Percentiles rank a stretch among this genome's conserved stretches.
Evolutionary conservation across 129 eudicot genomes (phyloP).

Genomic region (Apium graveolens): DNA sequence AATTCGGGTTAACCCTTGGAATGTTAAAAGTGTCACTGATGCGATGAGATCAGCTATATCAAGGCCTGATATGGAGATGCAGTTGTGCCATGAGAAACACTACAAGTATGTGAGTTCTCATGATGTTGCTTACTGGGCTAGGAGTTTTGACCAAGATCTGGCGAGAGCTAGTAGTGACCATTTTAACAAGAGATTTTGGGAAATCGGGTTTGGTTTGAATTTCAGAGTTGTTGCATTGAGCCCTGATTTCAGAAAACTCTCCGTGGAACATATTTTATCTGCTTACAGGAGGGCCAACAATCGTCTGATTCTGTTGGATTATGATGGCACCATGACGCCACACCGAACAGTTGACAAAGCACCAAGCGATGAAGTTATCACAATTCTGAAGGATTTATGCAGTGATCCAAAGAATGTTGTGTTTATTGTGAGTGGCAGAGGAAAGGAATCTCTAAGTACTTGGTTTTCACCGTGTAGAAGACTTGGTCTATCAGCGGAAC

Average conservation of each 20-base stretch:
- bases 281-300: conserved; percentile 47
- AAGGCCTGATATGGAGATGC: conserved; percentile 57
- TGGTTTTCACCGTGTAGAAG: conserved; percentile 66
- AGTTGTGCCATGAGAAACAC: conserved; percentile 78
- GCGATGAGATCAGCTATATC: conserved; percentile 51
- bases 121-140: conserved; percentile 84
- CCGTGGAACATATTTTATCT: conserved; percentile 61
- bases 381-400: conserved; percentile 47
- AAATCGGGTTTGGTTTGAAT: conserved; percentile 63
- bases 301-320: conserved; percentile 66
- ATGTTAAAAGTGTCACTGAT: conserved; percentile 49
- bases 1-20: conserved; percentile 85
- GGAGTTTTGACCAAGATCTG: conserved; percentile 77
- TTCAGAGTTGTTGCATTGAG: conserved; percentile 70
- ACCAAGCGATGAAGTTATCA: conserved; percentile 46
- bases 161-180: conserved; percentile 74
- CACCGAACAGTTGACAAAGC: conserved; percentile 52
- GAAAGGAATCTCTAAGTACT: conserved; percentile 47
- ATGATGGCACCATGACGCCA: conserved; percentile 82
- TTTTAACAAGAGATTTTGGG: conserved; percentile 69
- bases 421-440: conserved; percentile 89
- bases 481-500: conserved; percentile 87
- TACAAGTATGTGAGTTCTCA: conserved; percentile 78
- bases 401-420: conserved; percentile 71
- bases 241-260: conserved; percentile 69